Percentiles rank a stretch among this genome's conserved stretches.
These are phyloP conservation scores for Scortechinia acanthostroma DNA, from an alignment of 2,329 filamentous ascomycete genomes.

Conservation along the genomic window DNA sequence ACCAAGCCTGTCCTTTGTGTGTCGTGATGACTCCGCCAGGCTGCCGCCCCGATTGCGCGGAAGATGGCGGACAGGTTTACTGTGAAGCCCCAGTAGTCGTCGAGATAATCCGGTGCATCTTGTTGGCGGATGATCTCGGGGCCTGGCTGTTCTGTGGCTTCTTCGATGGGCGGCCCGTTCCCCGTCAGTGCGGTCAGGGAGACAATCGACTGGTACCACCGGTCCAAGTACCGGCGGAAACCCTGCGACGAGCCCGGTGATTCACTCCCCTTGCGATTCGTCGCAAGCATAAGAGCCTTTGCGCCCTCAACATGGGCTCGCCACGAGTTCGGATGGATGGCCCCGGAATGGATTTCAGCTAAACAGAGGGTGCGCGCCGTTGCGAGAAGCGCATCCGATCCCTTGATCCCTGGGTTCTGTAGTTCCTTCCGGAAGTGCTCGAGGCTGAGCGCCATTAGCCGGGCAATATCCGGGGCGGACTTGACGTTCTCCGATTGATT, in stretches of 20 bases:
- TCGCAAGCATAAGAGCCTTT: conserved; percentile 21
- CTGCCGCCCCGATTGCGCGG: conserved; percentile 23
- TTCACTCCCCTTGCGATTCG: conserved; percentile 6
- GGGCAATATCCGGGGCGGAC: conserved; percentile 22
- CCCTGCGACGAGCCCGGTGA: background rate
- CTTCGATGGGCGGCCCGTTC: conserved; percentile 16
- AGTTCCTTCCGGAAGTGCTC: conserved; percentile 28
- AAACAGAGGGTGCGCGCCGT: conserved; percentile 30
- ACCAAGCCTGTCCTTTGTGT: conserved; percentile 5
- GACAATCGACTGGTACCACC: conserved; percentile 30
- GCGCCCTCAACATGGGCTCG: conserved; percentile 30
- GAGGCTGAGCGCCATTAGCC: conserved; percentile 26
- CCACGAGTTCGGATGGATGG: conserved; percentile 25
- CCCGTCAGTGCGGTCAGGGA: conserved; percentile 28
- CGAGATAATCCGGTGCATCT: conserved; percentile 19
- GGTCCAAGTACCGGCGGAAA: conserved; percentile 13
- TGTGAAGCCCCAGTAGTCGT: conserved; percentile 31
- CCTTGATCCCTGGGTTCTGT: conserved; percentile 17
- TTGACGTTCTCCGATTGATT: conserved; percentile 23
- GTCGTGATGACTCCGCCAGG: conserved; percentile 18
- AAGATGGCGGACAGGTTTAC: conserved; percentile 25
- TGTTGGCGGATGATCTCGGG: background rate
- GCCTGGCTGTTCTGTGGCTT: background rate
- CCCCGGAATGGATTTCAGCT: conserved; percentile 29
- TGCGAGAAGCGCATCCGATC: conserved; percentile 23